phyloP scores from a whole-genome alignment of 2,329 filamentous ascomycete genomes.

The Karstenula rhodostoma region DNA sequence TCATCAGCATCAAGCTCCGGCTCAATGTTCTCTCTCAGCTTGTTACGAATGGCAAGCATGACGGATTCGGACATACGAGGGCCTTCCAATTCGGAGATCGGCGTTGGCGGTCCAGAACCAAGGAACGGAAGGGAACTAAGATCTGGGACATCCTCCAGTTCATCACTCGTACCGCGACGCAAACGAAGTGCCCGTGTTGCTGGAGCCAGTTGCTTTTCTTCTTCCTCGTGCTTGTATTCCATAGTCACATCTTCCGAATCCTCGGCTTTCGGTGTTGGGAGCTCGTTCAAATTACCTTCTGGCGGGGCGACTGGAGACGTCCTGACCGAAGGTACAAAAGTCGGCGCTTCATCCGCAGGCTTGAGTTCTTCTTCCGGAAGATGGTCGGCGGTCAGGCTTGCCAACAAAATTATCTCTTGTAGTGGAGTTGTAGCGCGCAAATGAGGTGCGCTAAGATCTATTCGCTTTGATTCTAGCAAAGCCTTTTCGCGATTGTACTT shows the following conservation, averaged over 20 bases:
- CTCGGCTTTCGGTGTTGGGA: conserved; percentile 47
- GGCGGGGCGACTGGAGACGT: conserved; percentile 20
- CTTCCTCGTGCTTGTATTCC: conserved; percentile 32
- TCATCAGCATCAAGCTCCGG: conserved; percentile 38
- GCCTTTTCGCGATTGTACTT: conserved; percentile 57
- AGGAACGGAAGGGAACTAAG: conserved; percentile 56
- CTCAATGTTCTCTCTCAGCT: conserved; percentile 44
- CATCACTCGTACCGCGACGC: conserved; percentile 38
- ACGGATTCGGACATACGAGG: conserved; percentile 45
- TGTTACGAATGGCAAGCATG: conserved; percentile 47
- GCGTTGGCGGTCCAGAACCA: conserved; percentile 53
- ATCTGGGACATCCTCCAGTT: conserved; percentile 51
- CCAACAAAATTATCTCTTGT: conserved; percentile 53
- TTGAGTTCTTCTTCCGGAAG: conserved; percentile 32
- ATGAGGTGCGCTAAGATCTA: conserved; percentile 53
- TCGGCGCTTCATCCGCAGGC: conserved; percentile 29
- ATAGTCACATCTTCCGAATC: conserved; percentile 44
- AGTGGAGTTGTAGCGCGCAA: conserved; percentile 55
- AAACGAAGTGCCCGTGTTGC: conserved; percentile 43
- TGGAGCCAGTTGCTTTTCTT: conserved; percentile 38
- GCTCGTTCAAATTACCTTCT: conserved; percentile 32
- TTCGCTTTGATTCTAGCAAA: conserved; percentile 52
- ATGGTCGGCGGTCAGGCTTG: conserved; percentile 47
- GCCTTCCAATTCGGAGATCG: conserved; percentile 53
- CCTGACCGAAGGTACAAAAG: conserved; percentile 24